A percentile compares a stretch with the other conserved stretches of the same genome.
Evolutionary conservation across 331 rosid species (phyloP).

Genomic region (Prunus yedoensis): DNA sequence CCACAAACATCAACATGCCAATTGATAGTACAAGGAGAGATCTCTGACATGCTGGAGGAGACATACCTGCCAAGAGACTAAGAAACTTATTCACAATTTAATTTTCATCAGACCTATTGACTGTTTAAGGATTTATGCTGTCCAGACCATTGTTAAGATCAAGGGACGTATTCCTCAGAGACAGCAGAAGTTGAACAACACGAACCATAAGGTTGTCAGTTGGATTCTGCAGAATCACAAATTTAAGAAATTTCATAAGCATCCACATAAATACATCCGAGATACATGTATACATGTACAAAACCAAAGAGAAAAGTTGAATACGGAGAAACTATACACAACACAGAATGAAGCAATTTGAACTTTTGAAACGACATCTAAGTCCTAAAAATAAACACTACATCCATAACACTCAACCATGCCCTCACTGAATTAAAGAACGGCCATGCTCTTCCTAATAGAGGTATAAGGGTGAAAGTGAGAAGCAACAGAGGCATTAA

Average conservation of each 20-base stretch:
- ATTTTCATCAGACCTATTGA: conserved; percentile 15
- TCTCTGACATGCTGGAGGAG: conserved; percentile 68
- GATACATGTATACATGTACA: background rate
- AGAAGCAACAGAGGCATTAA: conserved; percentile 9
- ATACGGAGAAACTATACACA: background rate
- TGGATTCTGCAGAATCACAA: conserved; percentile 55
- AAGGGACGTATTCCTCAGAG: conserved; percentile 69
- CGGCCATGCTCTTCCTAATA: background rate
- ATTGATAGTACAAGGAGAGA: conserved; percentile 65
- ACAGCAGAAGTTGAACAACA: conserved; percentile 78
- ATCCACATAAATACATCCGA: background rate
- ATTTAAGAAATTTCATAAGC: conserved; percentile 17
- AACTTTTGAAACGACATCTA: no score
- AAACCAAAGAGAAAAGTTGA: background rate
- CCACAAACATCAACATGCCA: conserved; percentile 75
- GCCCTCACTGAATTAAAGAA: no score
- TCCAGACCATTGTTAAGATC: conserved; percentile 67
- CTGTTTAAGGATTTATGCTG: background rate
- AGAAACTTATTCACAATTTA: background rate
- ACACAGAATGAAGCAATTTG: no score
- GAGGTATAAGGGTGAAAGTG: background rate
- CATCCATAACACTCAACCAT: background rate
- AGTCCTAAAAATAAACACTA: background rate
- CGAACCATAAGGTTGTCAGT: conserved; percentile 59
- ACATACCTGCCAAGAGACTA: conserved; percentile 51